Evolutionary conservation across 352 stramenopile species (phyloP), one percentile per base, ranked within the genome.

Genomic region (Pythium grandisporangium): DNA sequence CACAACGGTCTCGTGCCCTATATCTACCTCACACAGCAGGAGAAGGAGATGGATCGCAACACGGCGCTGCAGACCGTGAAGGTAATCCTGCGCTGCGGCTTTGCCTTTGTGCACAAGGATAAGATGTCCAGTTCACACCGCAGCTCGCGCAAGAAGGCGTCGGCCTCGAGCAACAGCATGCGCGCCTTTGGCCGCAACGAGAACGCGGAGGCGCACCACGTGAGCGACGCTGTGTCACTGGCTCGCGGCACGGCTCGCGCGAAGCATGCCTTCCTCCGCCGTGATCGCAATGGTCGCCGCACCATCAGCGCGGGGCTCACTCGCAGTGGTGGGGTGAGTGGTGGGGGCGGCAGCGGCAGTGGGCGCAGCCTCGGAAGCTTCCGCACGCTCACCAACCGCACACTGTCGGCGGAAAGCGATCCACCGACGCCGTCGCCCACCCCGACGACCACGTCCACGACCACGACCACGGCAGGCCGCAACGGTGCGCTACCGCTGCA

Each of bases 31-130:
- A 84, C 72, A 1, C 70, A 81, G 32, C 69, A 84, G 0, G 73
- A 90, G 43, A 85, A 87, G 59, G 66, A 86, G 33, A 90, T 90
- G 76, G 74, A 90, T 40, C 68, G 76, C 36, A 87, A 90, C 45
- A 90, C 73, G n/a, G 73, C 73, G 20, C 71, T 89, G 65, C 72
- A 89, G 50, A 85, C 75, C 5, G 68, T 86, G 11, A 89, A 89
- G 50, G 37, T 83, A 27, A 89, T 89, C 25, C 39, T 86, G 42
- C 68, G 71, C 42, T 84, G 73, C 40, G 75, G 75, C 6, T 89
- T 83, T 42, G 53, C 45, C 17, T 83, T 89, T 25, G 65, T 67
- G 32, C 75, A 83, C 48, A 74, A 71, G 32, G 66, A 87, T 58
- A 62, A 82, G 40, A 40, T 61, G 26, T 52, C 60, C 21, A 23